phyloP scores from a whole-genome alignment of 208 protist genomes.

The Leishmania amazonensis region DNA sequence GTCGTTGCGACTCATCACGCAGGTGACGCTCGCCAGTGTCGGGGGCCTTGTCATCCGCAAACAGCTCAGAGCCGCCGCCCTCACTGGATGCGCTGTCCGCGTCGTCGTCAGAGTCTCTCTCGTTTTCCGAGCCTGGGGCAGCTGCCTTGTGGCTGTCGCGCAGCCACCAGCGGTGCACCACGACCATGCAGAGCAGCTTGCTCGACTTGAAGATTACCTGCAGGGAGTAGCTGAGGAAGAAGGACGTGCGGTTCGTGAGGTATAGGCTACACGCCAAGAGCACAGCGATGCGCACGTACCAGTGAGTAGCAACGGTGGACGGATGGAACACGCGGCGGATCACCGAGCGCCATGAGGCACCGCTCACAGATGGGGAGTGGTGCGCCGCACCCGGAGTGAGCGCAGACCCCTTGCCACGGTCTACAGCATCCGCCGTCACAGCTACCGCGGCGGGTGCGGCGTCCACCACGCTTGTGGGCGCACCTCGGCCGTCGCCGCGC shows the following conservation, averaged over 20 bases:
- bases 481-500: not conserved
- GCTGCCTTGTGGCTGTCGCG: not conserved
- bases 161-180: slow-evolving; percentile 34
- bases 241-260: slow-evolving; percentile 49
- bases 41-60: not conserved
- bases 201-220: slow-evolving; percentile 74
- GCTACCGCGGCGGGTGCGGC: not conserved
- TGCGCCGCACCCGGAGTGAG: not conserved
- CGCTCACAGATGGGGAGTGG: not conserved
- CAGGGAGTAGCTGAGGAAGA: slow-evolving; percentile 49
- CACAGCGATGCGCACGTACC: slow-evolving; percentile 51
- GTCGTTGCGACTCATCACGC: not conserved
- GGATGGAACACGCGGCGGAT: slow-evolving; percentile 11
- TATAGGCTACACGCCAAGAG: slow-evolving; percentile 48
- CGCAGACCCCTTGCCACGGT: not conserved
- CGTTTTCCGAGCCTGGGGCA: not conserved
- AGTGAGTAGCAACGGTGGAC: slow-evolving; percentile 34
- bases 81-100: not conserved
- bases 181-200: slow-evolving; percentile 58
- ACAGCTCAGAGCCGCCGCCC: not conserved
- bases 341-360: not conserved
- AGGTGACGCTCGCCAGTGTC: not conserved
- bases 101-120: not conserved
- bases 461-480: not conserved
- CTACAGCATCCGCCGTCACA: not conserved